Evolutionary conservation across 2,329 filamentous ascomycete species (phyloP).

Genomic region (Exserohilum rostratum): DNA sequence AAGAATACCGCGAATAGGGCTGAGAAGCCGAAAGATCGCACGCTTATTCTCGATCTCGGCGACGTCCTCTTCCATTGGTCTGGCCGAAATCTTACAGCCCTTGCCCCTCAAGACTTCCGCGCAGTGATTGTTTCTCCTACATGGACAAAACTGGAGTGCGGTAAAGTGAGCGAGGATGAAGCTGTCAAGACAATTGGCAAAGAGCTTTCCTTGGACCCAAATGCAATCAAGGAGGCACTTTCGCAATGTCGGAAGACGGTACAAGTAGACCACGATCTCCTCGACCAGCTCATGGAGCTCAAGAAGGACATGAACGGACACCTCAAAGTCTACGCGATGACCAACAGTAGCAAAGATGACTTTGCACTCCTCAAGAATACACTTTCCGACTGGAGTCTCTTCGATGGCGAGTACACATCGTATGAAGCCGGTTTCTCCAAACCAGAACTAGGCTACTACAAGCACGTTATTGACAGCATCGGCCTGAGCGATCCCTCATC

Average conservation of each 20-base stretch:
- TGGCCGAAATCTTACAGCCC: slow-evolving; percentile 27
- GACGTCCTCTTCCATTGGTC: slow-evolving; percentile 47
- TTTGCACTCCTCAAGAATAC: slow-evolving; percentile 28
- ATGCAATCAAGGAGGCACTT: slow-evolving; percentile 35
- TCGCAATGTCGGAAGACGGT: slow-evolving; percentile 37
- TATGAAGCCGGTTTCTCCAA: slow-evolving; percentile 44
- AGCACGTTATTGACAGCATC: slow-evolving; percentile 35
- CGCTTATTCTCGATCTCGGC: slow-evolving; percentile 45
- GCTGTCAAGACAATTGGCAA: slow-evolving; percentile 19
- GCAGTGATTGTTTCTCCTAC: slow-evolving; percentile 32
- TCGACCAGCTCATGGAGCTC: slow-evolving; percentile 26
- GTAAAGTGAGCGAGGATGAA: slow-evolving; percentile 27
- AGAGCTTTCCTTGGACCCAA: slow-evolving; percentile 28
- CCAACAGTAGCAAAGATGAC: slow-evolving; percentile 40
- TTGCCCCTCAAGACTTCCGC: slow-evolving; percentile 26
- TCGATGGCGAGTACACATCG: slow-evolving; percentile 46
- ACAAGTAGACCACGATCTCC: slow-evolving; percentile 27
- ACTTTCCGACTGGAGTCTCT: slow-evolving; percentile 40
- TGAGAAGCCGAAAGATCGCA: background rate
- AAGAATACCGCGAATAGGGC: background rate
- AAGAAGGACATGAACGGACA: slow-evolving; percentile 15
- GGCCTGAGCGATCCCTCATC: slow-evolving; percentile 13
- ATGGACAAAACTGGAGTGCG: slow-evolving; percentile 40
- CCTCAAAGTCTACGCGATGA: slow-evolving; percentile 41
- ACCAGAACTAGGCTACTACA: slow-evolving; percentile 44